These are phyloP conservation scores for Penicillium paradoxum DNA, from an alignment of 495 filamentous ascomycete genomes.

Conservation along the genomic window DNA sequence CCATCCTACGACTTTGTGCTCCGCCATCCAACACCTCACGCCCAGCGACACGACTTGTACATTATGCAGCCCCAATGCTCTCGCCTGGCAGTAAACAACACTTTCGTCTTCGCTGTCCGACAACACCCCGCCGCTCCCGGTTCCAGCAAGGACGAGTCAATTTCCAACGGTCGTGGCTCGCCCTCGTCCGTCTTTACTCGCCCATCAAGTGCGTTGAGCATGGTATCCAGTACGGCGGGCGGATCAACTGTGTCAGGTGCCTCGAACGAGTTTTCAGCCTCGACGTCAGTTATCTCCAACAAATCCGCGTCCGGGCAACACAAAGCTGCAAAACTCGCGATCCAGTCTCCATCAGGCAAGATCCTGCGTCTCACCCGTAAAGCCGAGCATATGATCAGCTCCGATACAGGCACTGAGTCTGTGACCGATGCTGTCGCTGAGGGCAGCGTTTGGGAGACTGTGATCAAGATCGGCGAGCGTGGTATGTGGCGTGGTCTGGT, in stretches of 20 bases:
- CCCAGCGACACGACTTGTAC: constrained; percentile 93
- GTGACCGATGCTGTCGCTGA: constrained; percentile 57
- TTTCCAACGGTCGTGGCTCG: constrained; percentile 45
- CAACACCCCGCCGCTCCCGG: constrained; percentile 74
- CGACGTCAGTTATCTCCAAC: constrained; percentile 48
- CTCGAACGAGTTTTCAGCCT: constrained; percentile 44
- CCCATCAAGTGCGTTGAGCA: constrained; percentile 77
- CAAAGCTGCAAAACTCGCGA: constrained; percentile 93
- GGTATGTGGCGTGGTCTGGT: constrained; percentile 92
- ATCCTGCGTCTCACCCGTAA: constrained; percentile 88
- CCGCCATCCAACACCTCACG: constrained; percentile 93
- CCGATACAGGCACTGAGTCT: constrained; percentile 39
- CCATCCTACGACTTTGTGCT: constrained; percentile 89
- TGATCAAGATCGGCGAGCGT: constrained; percentile 92
- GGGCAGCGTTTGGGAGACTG: constrained; percentile 91
- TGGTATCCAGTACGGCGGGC: constrained; percentile 51
- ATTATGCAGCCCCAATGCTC: constrained; percentile 91
- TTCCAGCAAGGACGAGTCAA: constrained; percentile 42
- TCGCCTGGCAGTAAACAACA: constrained; percentile 84
- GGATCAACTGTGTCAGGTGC: constrained; percentile 36
- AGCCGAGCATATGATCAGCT: constrained; percentile 60
- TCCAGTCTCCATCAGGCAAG: constrained; percentile 93
- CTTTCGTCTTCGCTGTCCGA: constrained; percentile 92
- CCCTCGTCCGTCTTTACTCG: constrained; percentile 62
- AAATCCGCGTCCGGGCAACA: constrained; percentile 47